Base-by-base conservation (phyloP, 129 eudicot species). In the Lonicera japonica region DNA sequence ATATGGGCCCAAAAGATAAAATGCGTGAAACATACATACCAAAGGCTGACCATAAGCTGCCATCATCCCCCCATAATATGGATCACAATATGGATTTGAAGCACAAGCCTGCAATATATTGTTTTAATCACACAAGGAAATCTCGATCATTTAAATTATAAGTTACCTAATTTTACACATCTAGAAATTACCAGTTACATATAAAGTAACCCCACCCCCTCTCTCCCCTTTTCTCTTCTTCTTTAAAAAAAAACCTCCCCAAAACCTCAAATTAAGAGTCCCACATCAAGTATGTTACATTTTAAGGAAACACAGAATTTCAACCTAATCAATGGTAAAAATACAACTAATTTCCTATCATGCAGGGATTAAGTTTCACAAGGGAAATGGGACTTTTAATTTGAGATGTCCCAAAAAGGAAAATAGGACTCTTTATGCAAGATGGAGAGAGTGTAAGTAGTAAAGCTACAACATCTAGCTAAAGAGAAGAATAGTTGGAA, bases 31-130 rank as follows among this genome's bases (percentile, higher is more conserved):
- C 23, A 58, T 15, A 29, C 80, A 68, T 83, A 89, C 97, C 90
- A 80, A 40, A 52, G 77, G 90, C 71, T 78, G 95, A 58, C 88
- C 88, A 71, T 79, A 86, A 72, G 91, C 90, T 66, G 90, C 79
- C 95, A 86, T 66, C 80, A 86, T 78, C 51, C 90, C 85, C 51
- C 95, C 90, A 68, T 89, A 85, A 63, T 77, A 83, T 54, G 87
- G 85, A 69, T 80, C 95, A 46, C 53, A 59, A 69, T 80, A 82
- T 14, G 87, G 84, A 73, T 80, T 89, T 58, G 95, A 50, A 43
- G 83, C 84, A 73, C 90, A 89, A 54, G 88, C 88, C 97, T 90
- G 82, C 66, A 61, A 61, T 64, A 43, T 19, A 64, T 2, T n/a
- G 22, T 25, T 25, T 39, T 21, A 56, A 40, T 25, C 41, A 56